Evolutionary conservation across 169 alveolate genomes (phyloP), one percentile per base, ranked within the genome.

Genomic region (Eimeria praecox): DNA sequence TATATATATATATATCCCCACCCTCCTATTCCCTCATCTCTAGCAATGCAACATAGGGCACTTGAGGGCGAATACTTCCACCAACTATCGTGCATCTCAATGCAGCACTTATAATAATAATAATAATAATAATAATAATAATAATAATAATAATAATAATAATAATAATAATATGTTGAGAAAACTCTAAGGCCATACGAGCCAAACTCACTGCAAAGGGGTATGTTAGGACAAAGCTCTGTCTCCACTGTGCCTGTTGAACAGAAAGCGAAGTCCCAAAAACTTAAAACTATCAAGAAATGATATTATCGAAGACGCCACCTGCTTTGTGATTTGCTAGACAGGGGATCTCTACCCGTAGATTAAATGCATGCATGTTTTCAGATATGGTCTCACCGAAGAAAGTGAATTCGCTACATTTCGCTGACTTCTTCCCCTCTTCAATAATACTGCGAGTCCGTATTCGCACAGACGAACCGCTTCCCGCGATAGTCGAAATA

Each of bases 211-310:
- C 91, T 42, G 49, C 91, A 83, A 54, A 83, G 75, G 3, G 91
- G 91, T 35, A 52, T 83, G 35, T 16, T 56, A 18, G 91, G 52
- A 52, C 91, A 83, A 49, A 56, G 33, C 16, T 52, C 75, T 9
- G 73, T 83, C 77, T 83, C 77, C 54, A 83, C 91, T 14, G 91
- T 83, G 33, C 77, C 91, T 83, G 91, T 44, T 16, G 10, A 30
- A 54, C 66, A 5, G 14, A 42, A 78, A 3, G 38, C 4, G 38
- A 33, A 62, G 73, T 38, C 73, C 2, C 16, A 62, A 62, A 62
- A 2, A 62, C 20, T 24, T 62, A 27, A 62, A 62, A 1, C 20
- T 24, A 62, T 12, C 14, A 2, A 62, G 4, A 18, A 12, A 1
- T 62, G 38, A 62, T 3, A 27, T 18, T 27, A 16, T 56, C n/a